Base-by-base conservation (phyloP, 257 asterid genomes). In the Plectranthus barbatus region DNA sequence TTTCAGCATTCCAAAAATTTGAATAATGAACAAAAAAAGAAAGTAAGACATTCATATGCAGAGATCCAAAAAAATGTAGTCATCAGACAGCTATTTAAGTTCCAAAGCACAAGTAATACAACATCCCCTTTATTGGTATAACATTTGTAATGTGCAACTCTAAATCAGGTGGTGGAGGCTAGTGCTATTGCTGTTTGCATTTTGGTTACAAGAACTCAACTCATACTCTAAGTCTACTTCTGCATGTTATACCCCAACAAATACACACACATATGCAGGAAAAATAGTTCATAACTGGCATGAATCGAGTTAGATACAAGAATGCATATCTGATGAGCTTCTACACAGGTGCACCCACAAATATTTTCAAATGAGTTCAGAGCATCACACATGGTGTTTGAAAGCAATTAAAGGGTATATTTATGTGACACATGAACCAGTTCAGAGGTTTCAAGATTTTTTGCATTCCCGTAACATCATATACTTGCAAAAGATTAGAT, bases 91-190 rank as follows among this genome's bases (percentile, higher is more conserved):
- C 39, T 24, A 1, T 52, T 17, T 21, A 40, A 5, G 14, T 14
- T 8, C 29, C 50, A 4, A 17, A 10, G 40, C 41, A 31, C 14
- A 5, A 56, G 29, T 60, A 49, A 26, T 6, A 17, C 9, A 42
- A 58, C 18, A 50, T 48, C 3, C 18, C n/a, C 18, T 13, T 26
- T 53, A 46, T 26, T 53, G 56, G 48, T 64, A 15, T 53, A 8
- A 20, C 29, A 4, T 75, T 57, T 63, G 64, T 36, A 20, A 5
- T 42, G 50, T 70, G 44, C 15, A 51, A 52, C 65, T 44, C 41
- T 34, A 1, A 49, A 75, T 56, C 91, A 87, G 95, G 95, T 90
- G 64, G 81, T 87, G 73, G 86, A 82, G 77, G 76, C 95, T 53
- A 87, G 96, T 80, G 78, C 83, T 21, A 81, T 73, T 84, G 94